Evolutionary conservation across 2,329 filamentous ascomycete genomes (phyloP).

Genomic region (Cladosporium sp.): DNA sequence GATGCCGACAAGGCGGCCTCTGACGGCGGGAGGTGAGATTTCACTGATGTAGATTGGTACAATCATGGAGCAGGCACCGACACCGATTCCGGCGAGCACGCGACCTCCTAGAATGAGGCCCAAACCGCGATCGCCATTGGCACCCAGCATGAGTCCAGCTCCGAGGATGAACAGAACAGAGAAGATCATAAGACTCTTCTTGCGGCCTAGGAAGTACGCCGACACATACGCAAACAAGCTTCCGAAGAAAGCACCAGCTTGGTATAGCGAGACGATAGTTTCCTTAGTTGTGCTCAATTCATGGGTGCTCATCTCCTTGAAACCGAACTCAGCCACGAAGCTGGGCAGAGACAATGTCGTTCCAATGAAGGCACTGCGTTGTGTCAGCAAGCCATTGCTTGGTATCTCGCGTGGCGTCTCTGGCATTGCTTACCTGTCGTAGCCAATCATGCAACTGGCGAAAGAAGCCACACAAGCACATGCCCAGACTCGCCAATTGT

Average conservation of each 20-base stretch:
- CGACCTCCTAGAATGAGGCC: slow-evolving; percentile 61
- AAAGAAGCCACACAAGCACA: slow-evolving; percentile 58
- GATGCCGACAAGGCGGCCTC: slow-evolving; percentile 60
- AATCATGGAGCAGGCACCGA: slow-evolving; percentile 59
- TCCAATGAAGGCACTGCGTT: slow-evolving; percentile 20
- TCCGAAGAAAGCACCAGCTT: slow-evolving; percentile 82
- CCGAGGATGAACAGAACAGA: slow-evolving; percentile 68
- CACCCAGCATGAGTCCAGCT: slow-evolving; percentile 71
- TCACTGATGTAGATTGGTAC: slow-evolving; percentile 63
- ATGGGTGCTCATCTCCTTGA: slow-evolving; percentile 51
- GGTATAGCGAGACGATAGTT: slow-evolving; percentile 80
- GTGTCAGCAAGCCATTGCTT: slow-evolving; percentile 9
- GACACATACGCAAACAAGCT: slow-evolving; percentile 68
- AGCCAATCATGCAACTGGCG: slow-evolving; percentile 61
- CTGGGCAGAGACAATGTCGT: slow-evolving; percentile 69
- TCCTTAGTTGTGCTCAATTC: slow-evolving; percentile 64
- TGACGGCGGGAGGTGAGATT: slow-evolving; percentile 59
- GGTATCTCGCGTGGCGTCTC: not conserved
- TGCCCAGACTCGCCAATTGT: slow-evolving; percentile 62
- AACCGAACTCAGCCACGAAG: slow-evolving; percentile 69
- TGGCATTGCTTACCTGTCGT: slow-evolving; percentile 48
- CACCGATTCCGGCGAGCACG: slow-evolving; percentile 59
- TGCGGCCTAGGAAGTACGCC: slow-evolving; percentile 68
- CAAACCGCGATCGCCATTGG: slow-evolving; percentile 62
- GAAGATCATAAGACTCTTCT: slow-evolving; percentile 64